Evolutionary conservation across 2,329 filamentous ascomycete species (phyloP).

Genomic region (Aspergillus glaucus): DNA sequence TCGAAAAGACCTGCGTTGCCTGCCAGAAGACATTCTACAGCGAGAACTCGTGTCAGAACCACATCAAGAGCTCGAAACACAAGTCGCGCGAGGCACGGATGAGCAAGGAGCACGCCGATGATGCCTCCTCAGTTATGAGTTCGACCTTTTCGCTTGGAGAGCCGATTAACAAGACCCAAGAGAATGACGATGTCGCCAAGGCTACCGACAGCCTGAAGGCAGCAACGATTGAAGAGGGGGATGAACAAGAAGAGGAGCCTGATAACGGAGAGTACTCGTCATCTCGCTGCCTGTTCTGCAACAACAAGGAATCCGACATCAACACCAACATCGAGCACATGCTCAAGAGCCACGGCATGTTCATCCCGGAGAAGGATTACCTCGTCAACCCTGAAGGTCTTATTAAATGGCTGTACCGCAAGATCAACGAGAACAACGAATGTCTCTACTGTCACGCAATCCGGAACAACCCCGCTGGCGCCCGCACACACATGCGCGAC

Average conservation of each 20-base stretch:
- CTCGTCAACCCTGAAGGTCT: slow-evolving; percentile 77
- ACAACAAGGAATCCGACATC: slow-evolving; percentile 69
- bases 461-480: slow-evolving; percentile 69
- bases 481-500: slow-evolving; percentile 96
- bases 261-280: slow-evolving; percentile 41
- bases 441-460: slow-evolving; percentile 84
- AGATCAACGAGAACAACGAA: slow-evolving; percentile 72
- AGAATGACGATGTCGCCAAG: slow-evolving; percentile 67
- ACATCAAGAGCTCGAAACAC: slow-evolving; percentile 86
- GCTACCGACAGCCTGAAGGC: slow-evolving; percentile 73
- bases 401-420: slow-evolving; percentile 68
- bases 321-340: slow-evolving; percentile 80
- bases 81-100: slow-evolving; percentile 57
- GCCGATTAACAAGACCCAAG: slow-evolving; percentile 53
- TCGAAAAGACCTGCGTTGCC: slow-evolving; percentile 72
- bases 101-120: slow-evolving; percentile 50
- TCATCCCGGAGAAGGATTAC: slow-evolving; percentile 84
- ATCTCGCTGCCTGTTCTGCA: slow-evolving; percentile 80
- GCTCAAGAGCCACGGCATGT: slow-evolving; percentile 89
- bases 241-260: slow-evolving; percentile 45
- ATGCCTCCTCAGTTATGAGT: slow-evolving; percentile 76
- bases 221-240: slow-evolving; percentile 49
- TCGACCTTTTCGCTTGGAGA: slow-evolving; percentile 89
- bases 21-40: slow-evolving; percentile 95
- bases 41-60: slow-evolving; percentile 92